Evolutionary conservation across 352 stramenopile species (phyloP).

Genomic region (Phytophthora colocasiae): DNA sequence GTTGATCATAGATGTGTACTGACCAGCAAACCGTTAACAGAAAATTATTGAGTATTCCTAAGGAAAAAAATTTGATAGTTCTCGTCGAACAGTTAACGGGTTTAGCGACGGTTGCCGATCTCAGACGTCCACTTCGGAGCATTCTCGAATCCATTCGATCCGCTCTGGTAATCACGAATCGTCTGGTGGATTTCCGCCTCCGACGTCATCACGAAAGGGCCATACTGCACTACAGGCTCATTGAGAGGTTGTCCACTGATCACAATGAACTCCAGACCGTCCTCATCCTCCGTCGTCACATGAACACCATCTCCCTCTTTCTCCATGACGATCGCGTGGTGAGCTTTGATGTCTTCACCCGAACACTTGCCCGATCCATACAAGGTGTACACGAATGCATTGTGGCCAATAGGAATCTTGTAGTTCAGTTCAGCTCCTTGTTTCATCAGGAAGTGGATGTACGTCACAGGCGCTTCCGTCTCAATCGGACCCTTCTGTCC

Average conservation of each 20-base stretch:
- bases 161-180: slow-evolving; percentile 60
- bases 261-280: slow-evolving; percentile 64
- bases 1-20: too few species aligned
- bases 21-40: too few species aligned
- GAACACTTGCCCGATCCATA: slow-evolving; percentile 38
- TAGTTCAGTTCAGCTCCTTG: slow-evolving; percentile 45
- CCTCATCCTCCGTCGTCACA: slow-evolving; percentile 38
- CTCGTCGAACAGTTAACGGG: too few species aligned
- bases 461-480: slow-evolving; percentile 56
- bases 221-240: slow-evolving; percentile 72
- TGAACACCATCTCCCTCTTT: slow-evolving; percentile 55
- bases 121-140: slow-evolving; percentile 61
- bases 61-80: too few species aligned
- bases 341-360: slow-evolving; percentile 33
- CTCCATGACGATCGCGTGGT: slow-evolving; percentile 60
- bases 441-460: slow-evolving; percentile 64
- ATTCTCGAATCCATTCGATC: slow-evolving; percentile 74
- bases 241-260: slow-evolving; percentile 65
- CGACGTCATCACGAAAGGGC: slow-evolving; percentile 79
- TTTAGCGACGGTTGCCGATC: slow-evolving; percentile 42
- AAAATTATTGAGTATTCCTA: too few species aligned
- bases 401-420: slow-evolving; percentile 48
- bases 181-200: slow-evolving; percentile 61
- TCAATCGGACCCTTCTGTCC: slow-evolving; percentile 48
- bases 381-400: slow-evolving; percentile 52